Evolutionary conservation across 2,329 filamentous ascomycete genomes (phyloP).

Genomic region (Trichoderma brevicompactum): DNA sequence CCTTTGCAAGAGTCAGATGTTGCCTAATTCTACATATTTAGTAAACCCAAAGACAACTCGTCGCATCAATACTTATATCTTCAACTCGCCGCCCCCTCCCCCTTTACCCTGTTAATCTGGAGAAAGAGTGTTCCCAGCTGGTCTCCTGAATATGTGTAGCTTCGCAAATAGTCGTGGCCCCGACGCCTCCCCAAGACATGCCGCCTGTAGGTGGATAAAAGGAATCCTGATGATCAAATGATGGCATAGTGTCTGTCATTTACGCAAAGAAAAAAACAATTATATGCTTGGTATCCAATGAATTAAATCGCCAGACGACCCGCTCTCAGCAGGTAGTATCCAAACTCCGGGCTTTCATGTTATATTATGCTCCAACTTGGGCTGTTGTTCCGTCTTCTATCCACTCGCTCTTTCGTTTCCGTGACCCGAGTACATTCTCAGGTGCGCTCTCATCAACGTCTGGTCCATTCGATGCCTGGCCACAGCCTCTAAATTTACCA

Average conservation of each 20-base stretch:
- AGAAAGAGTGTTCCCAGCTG: not conserved
- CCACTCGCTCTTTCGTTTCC: slow-evolving; percentile 47
- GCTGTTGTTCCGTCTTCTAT: slow-evolving; percentile 38
- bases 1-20: too few relatives aligned
- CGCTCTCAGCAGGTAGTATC: slow-evolving; percentile 11
- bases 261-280: not conserved
- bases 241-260: not conserved
- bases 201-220: not conserved
- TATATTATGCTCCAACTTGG: slow-evolving; percentile 15
- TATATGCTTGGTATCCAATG: slow-evolving; percentile 20
- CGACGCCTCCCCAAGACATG: not conserved
- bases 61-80: too few relatives aligned
- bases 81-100: too few relatives aligned
- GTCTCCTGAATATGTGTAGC: not conserved
- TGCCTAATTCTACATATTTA: too few relatives aligned
- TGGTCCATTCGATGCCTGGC: slow-evolving; percentile 27
- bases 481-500: slow-evolving; percentile 50
- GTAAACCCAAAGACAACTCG: too few relatives aligned
- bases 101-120: too few relatives aligned
- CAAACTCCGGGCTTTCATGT: slow-evolving; percentile 11
- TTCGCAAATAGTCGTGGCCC: not conserved
- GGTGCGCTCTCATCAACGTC: slow-evolving; percentile 27
- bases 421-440: slow-evolving; percentile 30
- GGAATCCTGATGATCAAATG: not conserved
- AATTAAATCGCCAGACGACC: slow-evolving; percentile 3